These are phyloP conservation scores for Fraxinus sp. DNA, from an alignment of 305 asterid genomes.

Conservation along the genomic window DNA sequence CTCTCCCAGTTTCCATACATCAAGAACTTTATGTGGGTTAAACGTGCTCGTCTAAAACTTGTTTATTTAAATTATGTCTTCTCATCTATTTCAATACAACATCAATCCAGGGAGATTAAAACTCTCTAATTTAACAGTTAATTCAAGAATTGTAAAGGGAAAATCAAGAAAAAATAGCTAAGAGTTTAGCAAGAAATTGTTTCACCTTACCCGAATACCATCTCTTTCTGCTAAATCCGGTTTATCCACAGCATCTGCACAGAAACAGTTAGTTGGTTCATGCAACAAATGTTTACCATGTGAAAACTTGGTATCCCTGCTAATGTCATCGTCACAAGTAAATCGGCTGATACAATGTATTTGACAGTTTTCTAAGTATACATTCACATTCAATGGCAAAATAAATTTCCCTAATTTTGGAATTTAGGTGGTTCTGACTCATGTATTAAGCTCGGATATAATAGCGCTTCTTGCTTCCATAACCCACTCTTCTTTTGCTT, in stretches of 20 bases:
- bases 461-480: conserved; percentile 37
- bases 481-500: conserved; percentile 35
- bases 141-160: background rate
- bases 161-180: background rate
- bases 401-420: too few relatives aligned
- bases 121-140: background rate
- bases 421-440: too few relatives aligned
- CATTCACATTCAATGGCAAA: too few relatives aligned
- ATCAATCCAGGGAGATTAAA: background rate
- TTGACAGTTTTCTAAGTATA: too few relatives aligned
- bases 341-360: too few relatives aligned
- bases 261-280: too few relatives aligned
- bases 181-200: background rate
- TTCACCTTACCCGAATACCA: conserved; percentile 15
- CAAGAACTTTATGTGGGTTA: background rate
- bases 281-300: too few relatives aligned
- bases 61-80: background rate
- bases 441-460: conserved; percentile 52
- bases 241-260: too few relatives aligned
- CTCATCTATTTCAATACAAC: background rate
- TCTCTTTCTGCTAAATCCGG: background rate
- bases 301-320: too few relatives aligned
- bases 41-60: conserved; percentile 1
- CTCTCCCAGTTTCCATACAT: too few relatives aligned
- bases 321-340: too few relatives aligned